Base-by-base conservation (phyloP, 1,139 yeast species). In the Kodamaea plutei region DNA sequence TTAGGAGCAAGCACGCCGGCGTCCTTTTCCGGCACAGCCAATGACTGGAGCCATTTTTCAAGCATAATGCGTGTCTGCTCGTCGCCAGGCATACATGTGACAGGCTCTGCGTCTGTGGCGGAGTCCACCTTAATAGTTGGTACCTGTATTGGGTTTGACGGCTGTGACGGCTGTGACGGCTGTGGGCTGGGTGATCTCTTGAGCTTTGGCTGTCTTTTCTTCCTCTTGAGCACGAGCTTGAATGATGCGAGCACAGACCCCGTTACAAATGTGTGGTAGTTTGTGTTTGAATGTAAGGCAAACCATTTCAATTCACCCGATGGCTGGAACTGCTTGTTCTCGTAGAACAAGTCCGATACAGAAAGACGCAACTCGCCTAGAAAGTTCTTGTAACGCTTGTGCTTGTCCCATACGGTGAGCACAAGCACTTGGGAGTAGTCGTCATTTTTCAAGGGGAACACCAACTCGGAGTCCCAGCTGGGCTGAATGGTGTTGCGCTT, bases 231-330 rank as follows among this genome's bases (percentile, higher is more conserved):
- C 20, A 18, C 48, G 29, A 78, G 48, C 32, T 71, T 70, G 40
- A 79, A 72, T 17, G 70, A 65, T n/a, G 77, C 44, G 24, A 65
- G 58, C 4, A 81, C 40, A 0, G 79, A 69, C 0, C 88, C 88
- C 0, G 80, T 72, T 8, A 77, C 75, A 47, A 63, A 76, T 7
- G 72, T 56, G 26, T 69, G 70, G 36, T 69, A 58, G 3, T 59
- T 45, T 25, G 54, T 54, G 14, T 69, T 67, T 2, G 82, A 75
- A 36, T 67, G 65, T 8, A 79, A 52, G 32, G 61, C 58, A 45
- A 62, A 71, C 82, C 82, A 76, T 37, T 62, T 61, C 13, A 69
- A 59, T 1, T 60, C 69, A 3, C 62, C 54, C 29, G 40, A 46
- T 29, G 43, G 39, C 9, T 18, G 29, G 34, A 52, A 54, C 19